These are phyloP conservation scores for Circinella minor DNA, from an alignment of 371 early-diverging fungal genomes.

Conservation along the genomic window DNA sequence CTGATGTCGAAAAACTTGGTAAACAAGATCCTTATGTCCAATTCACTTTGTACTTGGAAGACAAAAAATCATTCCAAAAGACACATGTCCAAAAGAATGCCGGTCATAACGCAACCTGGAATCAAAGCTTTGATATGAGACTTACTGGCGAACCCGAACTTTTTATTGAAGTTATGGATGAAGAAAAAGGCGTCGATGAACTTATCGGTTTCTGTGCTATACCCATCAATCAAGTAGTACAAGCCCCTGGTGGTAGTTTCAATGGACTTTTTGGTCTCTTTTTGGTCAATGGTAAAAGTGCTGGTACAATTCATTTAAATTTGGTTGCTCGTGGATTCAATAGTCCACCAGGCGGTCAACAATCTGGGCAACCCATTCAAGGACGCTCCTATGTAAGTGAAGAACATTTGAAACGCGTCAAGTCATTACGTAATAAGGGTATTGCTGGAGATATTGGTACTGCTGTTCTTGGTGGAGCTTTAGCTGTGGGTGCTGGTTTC, in stretches of 20 bases:
- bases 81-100: slow-evolving; percentile 60
- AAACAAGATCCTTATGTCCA: slow-evolving; percentile 64
- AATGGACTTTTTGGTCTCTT: slow-evolving; percentile 55
- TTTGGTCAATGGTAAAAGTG: slow-evolving; percentile 46
- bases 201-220: slow-evolving; percentile 66
- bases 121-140: slow-evolving; percentile 54
- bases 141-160: slow-evolving; percentile 56
- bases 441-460: slow-evolving; percentile 48
- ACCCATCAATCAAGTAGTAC: slow-evolving; percentile 58
- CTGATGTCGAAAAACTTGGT: slow-evolving; percentile 48
- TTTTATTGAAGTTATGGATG: slow-evolving; percentile 59
- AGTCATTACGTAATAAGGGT: slow-evolving; percentile 52
- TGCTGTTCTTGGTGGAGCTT: slow-evolving; percentile 49
- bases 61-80: slow-evolving; percentile 57
- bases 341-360: slow-evolving; percentile 34
- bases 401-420: slow-evolving; percentile 49
- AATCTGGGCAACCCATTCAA: slow-evolving; percentile 35
- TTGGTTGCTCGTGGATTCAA: slow-evolving; percentile 56
- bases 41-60: slow-evolving; percentile 47
- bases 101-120: slow-evolving; percentile 57
- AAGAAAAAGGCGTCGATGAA: slow-evolving; percentile 50
- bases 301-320: slow-evolving; percentile 51
- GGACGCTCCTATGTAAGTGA: slow-evolving; percentile 53
- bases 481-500: slow-evolving; percentile 56
- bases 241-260: slow-evolving; percentile 53